These are phyloP conservation scores for Sporisorium exsertum DNA, from an alignment of 1,284 basidiomycete species.

Conservation along the genomic window DNA sequence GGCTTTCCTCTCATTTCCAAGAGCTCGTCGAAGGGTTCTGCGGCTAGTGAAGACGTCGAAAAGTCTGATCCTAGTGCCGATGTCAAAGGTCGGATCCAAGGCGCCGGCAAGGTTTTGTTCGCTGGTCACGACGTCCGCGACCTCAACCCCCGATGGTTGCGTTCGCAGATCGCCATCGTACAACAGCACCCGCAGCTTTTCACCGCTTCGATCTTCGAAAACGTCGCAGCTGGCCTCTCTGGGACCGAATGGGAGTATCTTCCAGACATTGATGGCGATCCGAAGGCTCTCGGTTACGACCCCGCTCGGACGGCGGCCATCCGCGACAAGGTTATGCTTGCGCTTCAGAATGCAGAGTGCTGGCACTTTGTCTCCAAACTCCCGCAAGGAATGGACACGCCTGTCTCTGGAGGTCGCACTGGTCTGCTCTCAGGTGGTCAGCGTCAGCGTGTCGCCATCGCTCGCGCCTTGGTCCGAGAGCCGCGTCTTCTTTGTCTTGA, in stretches of 20 bases:
- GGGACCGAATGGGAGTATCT: constrained; percentile 55
- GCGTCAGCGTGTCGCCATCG: constrained; percentile 66
- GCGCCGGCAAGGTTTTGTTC: constrained; percentile 61
- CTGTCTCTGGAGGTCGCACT: constrained; percentile 69
- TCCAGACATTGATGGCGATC: constrained; percentile 41
- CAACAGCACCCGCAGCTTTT: constrained; percentile 70
- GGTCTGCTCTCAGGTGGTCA: constrained; percentile 67
- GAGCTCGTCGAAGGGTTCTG: constrained; percentile 8
- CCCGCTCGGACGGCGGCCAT: constrained; percentile 51
- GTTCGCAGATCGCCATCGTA: constrained; percentile 71
- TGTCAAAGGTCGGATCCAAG: constrained; percentile 38
- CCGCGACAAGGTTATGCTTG: constrained; percentile 62
- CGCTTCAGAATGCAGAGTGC: constrained; percentile 70
- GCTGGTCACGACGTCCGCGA: constrained; percentile 68
- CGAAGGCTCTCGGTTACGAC: constrained; percentile 16
- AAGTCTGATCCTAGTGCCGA: constrained; percentile 24
- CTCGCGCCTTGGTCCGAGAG: constrained; percentile 64
- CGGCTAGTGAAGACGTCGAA: constrained; percentile 20
- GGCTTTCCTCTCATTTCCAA: constrained; percentile 9
- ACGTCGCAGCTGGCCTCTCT: constrained; percentile 64
- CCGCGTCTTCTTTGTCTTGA: constrained; percentile 64
- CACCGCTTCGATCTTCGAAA: constrained; percentile 65
- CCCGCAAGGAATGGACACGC: constrained; percentile 69
- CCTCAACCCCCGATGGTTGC: constrained; percentile 70
- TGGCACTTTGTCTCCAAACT: constrained; percentile 70